Evolutionary conservation across 768 basidiomycete genomes (phyloP), one percentile per base, ranked within the genome.

Genomic region (Cyclocybe aegerita): DNA sequence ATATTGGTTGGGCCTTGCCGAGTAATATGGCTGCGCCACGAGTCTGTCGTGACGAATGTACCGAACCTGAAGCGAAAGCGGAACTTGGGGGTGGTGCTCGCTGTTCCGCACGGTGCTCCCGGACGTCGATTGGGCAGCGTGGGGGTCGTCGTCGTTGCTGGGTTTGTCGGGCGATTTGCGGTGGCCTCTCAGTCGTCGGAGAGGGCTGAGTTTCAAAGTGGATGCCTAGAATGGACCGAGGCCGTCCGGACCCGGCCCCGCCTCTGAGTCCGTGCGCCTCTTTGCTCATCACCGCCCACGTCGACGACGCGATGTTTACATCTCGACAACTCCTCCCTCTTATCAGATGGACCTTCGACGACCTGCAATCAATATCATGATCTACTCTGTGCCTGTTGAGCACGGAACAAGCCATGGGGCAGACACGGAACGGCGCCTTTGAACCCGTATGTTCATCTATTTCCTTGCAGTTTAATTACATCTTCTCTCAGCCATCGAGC

Each of bases 171-270:
- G 16, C 35, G 42, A 42, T 38, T 43, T 58, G 31, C 36, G 11
- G 29, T 30, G 41, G 32, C 51, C 49, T 57, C 47, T 48, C 52
- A 50, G 46, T 38, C 34, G 42, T 37, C 42, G 57, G 53, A 38
- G 6, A 14, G 43, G 50, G 58, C 65, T 66, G 70, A 66, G 65
- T 59, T 67, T 54, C 44, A 70, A 70, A 52, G 32, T 17, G 15
- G 33, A 47, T 65, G 58, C 65, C 64, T 43, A 66, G 61, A 65
- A 55, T 58, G 65, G 63, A 41, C 43, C 54, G 49, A 48, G 54
- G 51, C 64, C 58, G 58, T 40, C 48, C 58, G 58, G 52, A 51
- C 49, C 57, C 53, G 8, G 11, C 39, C 54, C 36, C 41, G 50
- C 41, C 49, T 40, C 45, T 17, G 39, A 57, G 55, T 51, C 52